These are phyloP conservation scores for Microascus cirrosus DNA, from an alignment of 2,329 filamentous ascomycete species.

Conservation along the genomic window DNA sequence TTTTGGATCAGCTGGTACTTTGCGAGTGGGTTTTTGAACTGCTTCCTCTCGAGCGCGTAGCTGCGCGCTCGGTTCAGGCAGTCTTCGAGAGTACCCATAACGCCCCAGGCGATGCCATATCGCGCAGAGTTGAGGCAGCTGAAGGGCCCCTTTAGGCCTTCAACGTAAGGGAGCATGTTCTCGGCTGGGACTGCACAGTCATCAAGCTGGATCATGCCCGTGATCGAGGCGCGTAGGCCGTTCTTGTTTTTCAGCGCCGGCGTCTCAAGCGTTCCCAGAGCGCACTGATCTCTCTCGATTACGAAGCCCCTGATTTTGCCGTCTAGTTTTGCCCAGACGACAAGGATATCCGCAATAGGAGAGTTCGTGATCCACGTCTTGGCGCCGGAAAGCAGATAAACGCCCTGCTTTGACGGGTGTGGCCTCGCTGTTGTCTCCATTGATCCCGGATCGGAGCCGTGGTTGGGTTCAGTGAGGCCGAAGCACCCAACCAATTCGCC, in stretches of 20 bases:
- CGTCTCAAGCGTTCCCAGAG: conserved; percentile 79
- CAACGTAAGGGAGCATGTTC: conserved; percentile 88
- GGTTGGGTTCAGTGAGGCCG: conserved; percentile 84
- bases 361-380: conserved; percentile 98
- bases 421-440: conserved; percentile 83
- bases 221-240: conserved; percentile 83
- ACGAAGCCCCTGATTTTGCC: conserved; percentile 93
- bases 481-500: conserved; percentile 78
- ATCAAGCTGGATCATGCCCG: conserved; percentile 95
- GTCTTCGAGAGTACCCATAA: conserved; percentile 89
- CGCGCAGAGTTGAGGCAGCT: conserved; percentile 88
- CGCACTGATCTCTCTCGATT: conserved; percentile 74
- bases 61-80: conserved; percentile 69
- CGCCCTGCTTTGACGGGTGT: conserved; percentile 74
- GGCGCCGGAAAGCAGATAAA: conserved; percentile 64
- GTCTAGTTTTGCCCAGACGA: conserved; percentile 91
- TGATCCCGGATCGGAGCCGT: conserved; percentile 80
- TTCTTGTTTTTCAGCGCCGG: conserved; percentile 92
- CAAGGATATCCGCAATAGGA: conserved; percentile 71
- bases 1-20: conserved; percentile 97
- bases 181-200: conserved; percentile 75
- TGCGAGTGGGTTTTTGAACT: conserved; percentile 95
- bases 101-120: conserved; percentile 87
- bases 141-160: conserved; percentile 82
- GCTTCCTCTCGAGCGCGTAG: conserved; percentile 82